Base-by-base conservation (phyloP, 1,284 basidiomycete species). In the Coniferiporia sulphurascens region DNA sequence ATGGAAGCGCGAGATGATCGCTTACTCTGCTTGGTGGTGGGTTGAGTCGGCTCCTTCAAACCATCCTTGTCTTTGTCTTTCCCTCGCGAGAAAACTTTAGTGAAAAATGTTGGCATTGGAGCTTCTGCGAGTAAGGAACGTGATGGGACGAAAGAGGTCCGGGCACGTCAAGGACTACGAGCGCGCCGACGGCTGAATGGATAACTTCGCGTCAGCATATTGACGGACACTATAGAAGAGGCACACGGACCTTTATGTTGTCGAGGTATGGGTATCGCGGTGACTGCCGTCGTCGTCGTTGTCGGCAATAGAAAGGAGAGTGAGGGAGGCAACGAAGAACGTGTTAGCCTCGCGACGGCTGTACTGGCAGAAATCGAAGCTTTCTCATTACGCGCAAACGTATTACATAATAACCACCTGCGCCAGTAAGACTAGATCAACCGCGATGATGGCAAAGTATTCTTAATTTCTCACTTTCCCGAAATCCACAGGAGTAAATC, bases 21-120 rank as follows among this genome's bases (percentile, higher is more conserved):
- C 62, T 74, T 71, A 64, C 64, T 63, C 32, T 58, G 52, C 53
- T 52, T 53, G 57, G 67, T 60, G 46, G 68, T 69, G 62, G 73
- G 64, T n/a, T 38, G 52, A 21, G 67, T 66, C 62, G 62, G 58
- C 51, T 80, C 76, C 64, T 78, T 79, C 64, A 83, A 83, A 59
- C 78, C 76, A 38, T 80, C 77, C 74, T 82, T 41, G 38, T 60
- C 51, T 48, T 60, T 56, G 27, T 60, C 54, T 48, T 60, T 60
- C 15, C 59, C 55, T 21, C 53, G 55, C 48, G 53, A 50, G 21
- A 60, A 60, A 21, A 60, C 55, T 48, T 56, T 60, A 5, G 59
- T 56, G 34, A 60, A 52, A 44, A 60, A 60, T 15, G 59, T 36
- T 9, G 59, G 41, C 59, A 60, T 60, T 36, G 17, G 38, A 38